A percentile compares a stretch with the other conserved stretches of the same genome.
Conservation (phyloP, 441 rosid genomes). For the Pelargonium australe region DNA sequence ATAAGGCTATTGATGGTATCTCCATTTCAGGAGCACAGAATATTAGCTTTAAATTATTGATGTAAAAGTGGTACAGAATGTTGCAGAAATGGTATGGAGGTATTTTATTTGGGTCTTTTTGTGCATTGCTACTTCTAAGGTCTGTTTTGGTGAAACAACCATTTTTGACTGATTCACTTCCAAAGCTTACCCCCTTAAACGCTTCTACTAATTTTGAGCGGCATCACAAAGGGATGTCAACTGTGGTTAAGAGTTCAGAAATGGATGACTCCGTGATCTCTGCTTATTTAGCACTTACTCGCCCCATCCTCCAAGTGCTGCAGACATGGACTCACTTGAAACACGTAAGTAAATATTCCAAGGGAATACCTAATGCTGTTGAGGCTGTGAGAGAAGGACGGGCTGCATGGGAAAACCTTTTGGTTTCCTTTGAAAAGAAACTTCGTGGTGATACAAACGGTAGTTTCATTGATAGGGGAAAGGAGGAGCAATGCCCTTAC, state of each 20-base stretch:
- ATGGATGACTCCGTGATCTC: conserved; percentile 21
- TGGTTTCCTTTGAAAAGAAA: conserved; percentile 27
- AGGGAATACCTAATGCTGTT: conserved; percentile 27
- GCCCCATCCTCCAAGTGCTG: conserved; percentile 24
- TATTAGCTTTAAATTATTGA: neutral
- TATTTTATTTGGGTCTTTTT: conserved; percentile 20
- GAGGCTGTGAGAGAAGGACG: conserved; percentile 30
- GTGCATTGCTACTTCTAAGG: conserved; percentile 27
- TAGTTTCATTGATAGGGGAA: conserved; percentile 20
- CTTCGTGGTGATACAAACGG: conserved; percentile 17
- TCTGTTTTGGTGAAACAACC: conserved; percentile 21
- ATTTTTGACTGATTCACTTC: conserved; percentile 14
- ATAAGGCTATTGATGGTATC: no score
- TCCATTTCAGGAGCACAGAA: neutral
- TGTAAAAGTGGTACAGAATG: conserved; percentile 13
- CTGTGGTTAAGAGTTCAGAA: conserved; percentile 18
- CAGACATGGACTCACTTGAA: conserved; percentile 26
- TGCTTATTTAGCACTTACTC: conserved; percentile 18
- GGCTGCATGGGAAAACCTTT: conserved; percentile 30
- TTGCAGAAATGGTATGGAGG: conserved; percentile 33
- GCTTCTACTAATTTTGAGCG: conserved; percentile 24
- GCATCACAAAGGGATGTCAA: conserved; percentile 15
- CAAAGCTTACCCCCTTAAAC: conserved; percentile 14
- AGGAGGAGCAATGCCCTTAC: conserved; percentile 29
- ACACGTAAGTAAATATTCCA: conserved; percentile 21